These are phyloP conservation scores for Rhizopus delemar DNA, from an alignment of 371 early-diverging fungal genomes.

Conservation along the genomic window DNA sequence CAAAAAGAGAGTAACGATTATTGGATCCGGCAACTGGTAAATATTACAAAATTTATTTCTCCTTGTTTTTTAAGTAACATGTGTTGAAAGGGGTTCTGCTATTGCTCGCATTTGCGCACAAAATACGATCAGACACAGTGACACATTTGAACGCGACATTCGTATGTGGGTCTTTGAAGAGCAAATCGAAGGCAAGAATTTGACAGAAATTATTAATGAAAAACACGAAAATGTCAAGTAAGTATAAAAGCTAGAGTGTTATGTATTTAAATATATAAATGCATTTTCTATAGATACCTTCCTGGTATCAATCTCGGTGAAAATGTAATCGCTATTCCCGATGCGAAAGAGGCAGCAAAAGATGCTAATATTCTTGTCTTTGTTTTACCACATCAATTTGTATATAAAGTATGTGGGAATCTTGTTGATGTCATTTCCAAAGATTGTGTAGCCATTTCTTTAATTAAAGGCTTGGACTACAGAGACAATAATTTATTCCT, in stretches of 20 bases:
- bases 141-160: slow-evolving; percentile 75
- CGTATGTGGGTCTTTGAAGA: slow-evolving; percentile 97
- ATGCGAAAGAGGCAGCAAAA: slow-evolving; percentile 73
- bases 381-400: slow-evolving; percentile 97
- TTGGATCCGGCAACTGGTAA: too few species aligned
- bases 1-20: neutral
- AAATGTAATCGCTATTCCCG: slow-evolving; percentile 73
- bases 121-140: slow-evolving; percentile 68
- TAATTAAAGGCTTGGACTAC: slow-evolving; percentile 92
- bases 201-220: slow-evolving; percentile 94
- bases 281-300: slow-evolving; percentile 62
- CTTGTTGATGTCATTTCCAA: slow-evolving; percentile 21
- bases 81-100: slow-evolving; percentile 84
- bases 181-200: slow-evolving; percentile 73
- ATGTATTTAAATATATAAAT: slow-evolving; percentile 5
- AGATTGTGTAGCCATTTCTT: slow-evolving; percentile 77
- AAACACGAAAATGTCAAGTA: slow-evolving; percentile 93
- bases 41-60: too few species aligned
- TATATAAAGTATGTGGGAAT: slow-evolving; percentile 73
- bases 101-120: slow-evolving; percentile 90
- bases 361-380: slow-evolving; percentile 90
- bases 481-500: slow-evolving; percentile 68
- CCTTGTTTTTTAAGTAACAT: too few species aligned
- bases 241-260: neutral
- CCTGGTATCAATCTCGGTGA: slow-evolving; percentile 83